phyloP scores from a whole-genome alignment of 1,284 basidiomycete genomes.

The Leccinum cinnamomeum region DNA sequence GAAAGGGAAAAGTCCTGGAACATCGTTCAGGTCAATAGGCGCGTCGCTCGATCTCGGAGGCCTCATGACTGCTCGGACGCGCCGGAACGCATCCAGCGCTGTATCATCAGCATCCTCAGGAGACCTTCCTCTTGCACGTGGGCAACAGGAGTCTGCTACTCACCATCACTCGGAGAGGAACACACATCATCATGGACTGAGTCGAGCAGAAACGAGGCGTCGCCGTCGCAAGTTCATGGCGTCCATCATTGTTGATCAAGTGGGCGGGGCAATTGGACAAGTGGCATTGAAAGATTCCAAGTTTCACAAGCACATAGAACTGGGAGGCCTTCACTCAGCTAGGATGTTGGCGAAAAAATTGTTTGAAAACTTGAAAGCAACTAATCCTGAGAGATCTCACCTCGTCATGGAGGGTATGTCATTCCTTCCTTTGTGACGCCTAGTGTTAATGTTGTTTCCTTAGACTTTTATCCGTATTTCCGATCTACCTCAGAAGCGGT shows the following conservation, averaged over 20 bases:
- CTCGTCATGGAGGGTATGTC: constrained; percentile 63
- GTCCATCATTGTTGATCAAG: constrained; percentile 68
- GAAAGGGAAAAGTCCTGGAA: constrained; percentile 35
- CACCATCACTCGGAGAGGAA: constrained; percentile 20
- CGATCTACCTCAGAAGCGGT: constrained; percentile 69
- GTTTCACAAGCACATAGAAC: constrained; percentile 55
- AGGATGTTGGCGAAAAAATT: constrained; percentile 72
- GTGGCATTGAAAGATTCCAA: constrained; percentile 67
- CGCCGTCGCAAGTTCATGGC: constrained; percentile 55
- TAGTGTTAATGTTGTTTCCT: constrained; percentile 7
- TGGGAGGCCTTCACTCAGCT: constrained; percentile 66
- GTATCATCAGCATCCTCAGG: constrained; percentile 10
- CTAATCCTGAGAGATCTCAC: constrained; percentile 56
- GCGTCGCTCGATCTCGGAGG: constrained; percentile 33
- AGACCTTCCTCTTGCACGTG: constrained; percentile 4
- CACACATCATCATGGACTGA: constrained; percentile 21
- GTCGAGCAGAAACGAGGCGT: constrained; percentile 40
- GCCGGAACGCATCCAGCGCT: constrained; percentile 29
- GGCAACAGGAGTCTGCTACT: constrained; percentile 21
- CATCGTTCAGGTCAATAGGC: constrained; percentile 30
- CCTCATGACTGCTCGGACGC: constrained; percentile 24
- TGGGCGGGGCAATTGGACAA: constrained; percentile 68
- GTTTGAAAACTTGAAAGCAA: constrained; percentile 66
- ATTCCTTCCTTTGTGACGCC: background rate
- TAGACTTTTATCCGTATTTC: constrained; percentile 80